A percentile compares a stretch with the other conserved stretches of the same genome.
phyloP scores from a whole-genome alignment of 2,329 filamentous ascomycete genomes.

The Dactylonectria macrodidyma region DNA sequence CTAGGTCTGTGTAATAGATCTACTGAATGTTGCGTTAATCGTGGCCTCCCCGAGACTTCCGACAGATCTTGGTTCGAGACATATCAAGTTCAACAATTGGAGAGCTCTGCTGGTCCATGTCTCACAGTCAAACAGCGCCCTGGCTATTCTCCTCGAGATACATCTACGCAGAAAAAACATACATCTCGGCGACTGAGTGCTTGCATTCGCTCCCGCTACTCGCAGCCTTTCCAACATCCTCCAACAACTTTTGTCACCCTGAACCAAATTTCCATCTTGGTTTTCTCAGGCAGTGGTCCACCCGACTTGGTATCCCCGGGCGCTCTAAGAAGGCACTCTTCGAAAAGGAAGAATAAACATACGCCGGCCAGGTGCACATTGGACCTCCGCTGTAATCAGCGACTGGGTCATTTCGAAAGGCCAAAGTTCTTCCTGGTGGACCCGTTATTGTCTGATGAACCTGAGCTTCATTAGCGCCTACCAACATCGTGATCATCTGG shows the following conservation, averaged over 20 bases:
- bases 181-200: slow-evolving; percentile 5
- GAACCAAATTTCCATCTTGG: not conserved
- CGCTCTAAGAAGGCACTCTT: slow-evolving; percentile 4
- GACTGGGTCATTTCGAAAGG: slow-evolving; percentile 14
- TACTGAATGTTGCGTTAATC: slow-evolving; percentile 12
- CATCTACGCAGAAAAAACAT: slow-evolving; percentile 12
- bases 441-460: not conserved
- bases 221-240: not conserved
- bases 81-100: slow-evolving; percentile 1
- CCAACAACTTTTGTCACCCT: slow-evolving; percentile 5
- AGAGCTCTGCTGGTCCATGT: slow-evolving; percentile 26
- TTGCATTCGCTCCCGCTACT: slow-evolving; percentile 3
- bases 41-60: slow-evolving; percentile 24
- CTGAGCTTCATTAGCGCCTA: not conserved
- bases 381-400: slow-evolving; percentile 9
- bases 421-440: slow-evolving; percentile 5
- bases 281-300: not conserved
- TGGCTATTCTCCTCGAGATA: slow-evolving; percentile 5
- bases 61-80: slow-evolving; percentile 8
- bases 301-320: not conserved
- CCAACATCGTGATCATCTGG: not conserved
- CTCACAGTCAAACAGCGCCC: slow-evolving; percentile 19
- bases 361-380: slow-evolving; percentile 1
- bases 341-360: slow-evolving; percentile 6
- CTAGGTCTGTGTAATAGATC: not conserved